phyloP scores from a whole-genome alignment of 116 monocot species.

The Papilionanthe hybrid region DNA sequence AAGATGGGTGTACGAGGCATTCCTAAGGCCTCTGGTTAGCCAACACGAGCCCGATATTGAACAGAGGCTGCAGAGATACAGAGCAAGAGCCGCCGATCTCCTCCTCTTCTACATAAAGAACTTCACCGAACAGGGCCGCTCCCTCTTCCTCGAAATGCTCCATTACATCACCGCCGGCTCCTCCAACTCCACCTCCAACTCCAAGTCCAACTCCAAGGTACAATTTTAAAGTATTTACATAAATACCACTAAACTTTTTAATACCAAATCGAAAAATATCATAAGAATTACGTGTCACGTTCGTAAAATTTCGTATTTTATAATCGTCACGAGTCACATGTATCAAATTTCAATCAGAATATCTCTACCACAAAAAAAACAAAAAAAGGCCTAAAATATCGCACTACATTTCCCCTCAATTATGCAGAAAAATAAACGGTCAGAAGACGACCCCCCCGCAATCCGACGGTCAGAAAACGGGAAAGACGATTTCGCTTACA shows the following conservation, averaged over 20 bases:
- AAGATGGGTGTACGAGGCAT: conserved; percentile 40
- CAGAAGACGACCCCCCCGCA: conserved; percentile 1
- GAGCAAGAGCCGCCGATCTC: conserved; percentile 37
- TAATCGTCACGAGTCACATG: too few species aligned
- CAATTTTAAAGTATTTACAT: neutral
- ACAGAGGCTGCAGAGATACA: conserved; percentile 26
- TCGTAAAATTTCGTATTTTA: too few species aligned
- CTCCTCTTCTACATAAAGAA: conserved; percentile 54
- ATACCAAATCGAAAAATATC: too few species aligned
- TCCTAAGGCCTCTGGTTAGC: conserved; percentile 43
- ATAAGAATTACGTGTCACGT: too few species aligned
- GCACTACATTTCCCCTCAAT: neutral
- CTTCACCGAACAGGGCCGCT: conserved; percentile 41
- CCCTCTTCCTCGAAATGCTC: conserved; percentile 31
- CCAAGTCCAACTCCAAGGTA: neutral
- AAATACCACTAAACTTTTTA: too few species aligned
- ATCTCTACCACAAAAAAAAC: too few species aligned
- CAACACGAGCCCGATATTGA: conserved; percentile 55
- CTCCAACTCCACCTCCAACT: neutral
- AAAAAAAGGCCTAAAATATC: too few species aligned
- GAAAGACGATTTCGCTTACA: conserved; percentile 11
- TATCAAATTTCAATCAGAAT: too few species aligned
- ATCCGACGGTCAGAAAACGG: neutral
- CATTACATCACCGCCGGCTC: conserved; percentile 9
- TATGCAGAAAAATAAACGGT: conserved; percentile 9